These are phyloP conservation scores for Monilinia fructigena DNA, from an alignment of 2,329 filamentous ascomycete species.

Conservation along the genomic window DNA sequence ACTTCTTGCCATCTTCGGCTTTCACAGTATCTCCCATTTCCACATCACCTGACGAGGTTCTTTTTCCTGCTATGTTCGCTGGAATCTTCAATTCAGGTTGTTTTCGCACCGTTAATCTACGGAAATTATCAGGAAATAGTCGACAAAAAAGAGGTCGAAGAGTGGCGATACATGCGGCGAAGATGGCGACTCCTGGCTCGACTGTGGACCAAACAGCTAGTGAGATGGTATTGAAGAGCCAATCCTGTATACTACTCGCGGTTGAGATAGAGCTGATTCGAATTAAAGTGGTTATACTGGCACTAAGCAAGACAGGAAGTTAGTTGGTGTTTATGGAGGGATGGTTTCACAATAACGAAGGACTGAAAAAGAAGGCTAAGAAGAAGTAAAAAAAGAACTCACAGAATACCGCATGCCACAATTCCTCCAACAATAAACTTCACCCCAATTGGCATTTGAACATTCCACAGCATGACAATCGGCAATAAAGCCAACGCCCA, in stretches of 20 bases:
- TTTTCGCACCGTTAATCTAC: background rate
- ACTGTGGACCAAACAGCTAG: background rate
- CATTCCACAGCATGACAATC: conserved; percentile 3
- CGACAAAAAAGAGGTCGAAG: background rate
- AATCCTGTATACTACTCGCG: background rate
- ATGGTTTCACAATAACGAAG: too few species aligned
- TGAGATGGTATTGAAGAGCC: background rate
- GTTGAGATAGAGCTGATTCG: background rate
- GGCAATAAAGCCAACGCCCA: background rate
- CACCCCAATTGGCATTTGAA: background rate
- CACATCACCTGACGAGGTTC: background rate
- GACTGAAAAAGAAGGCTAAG: too few species aligned
- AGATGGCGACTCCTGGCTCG: conserved; percentile 3
- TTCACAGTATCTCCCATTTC: background rate
- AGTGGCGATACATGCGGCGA: conserved; percentile 9
- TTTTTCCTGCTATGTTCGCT: background rate
- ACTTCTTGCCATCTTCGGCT: background rate
- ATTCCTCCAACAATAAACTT: background rate
- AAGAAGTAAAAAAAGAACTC: background rate
- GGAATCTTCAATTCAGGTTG: background rate
- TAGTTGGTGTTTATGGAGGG: background rate
- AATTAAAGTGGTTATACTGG: background rate
- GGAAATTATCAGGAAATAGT: background rate
- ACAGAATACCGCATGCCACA: conserved; percentile 1
- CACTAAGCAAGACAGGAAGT: background rate